These are phyloP conservation scores for Thermochaetoides thermophila DNA, from an alignment of 495 filamentous ascomycete genomes.

Conservation along the genomic window DNA sequence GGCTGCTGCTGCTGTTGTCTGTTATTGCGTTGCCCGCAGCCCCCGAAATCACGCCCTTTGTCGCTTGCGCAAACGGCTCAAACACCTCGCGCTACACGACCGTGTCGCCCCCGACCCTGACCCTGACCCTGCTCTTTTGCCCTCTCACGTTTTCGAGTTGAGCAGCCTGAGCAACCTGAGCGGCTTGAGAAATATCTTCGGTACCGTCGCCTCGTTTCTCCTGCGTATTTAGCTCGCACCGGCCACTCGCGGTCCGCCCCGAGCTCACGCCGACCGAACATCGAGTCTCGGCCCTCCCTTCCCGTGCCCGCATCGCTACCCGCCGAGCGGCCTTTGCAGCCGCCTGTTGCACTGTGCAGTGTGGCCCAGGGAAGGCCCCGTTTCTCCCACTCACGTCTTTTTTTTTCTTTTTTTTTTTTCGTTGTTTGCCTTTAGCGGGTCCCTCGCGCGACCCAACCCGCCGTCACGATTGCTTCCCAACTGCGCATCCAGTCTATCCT, in stretches of 20 bases:
- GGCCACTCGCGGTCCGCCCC: constrained; percentile 8
- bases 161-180: too few relatives aligned
- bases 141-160: background rate
- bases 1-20: constrained; percentile 3
- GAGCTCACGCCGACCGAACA: constrained; percentile 7
- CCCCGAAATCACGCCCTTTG: background rate
- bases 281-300: constrained; percentile 9
- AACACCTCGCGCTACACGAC: constrained; percentile 1
- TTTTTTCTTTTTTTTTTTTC: too few relatives aligned
- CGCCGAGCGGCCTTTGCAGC: constrained; percentile 15
- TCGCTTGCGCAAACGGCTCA: too few relatives aligned
- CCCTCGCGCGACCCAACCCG: constrained; percentile 21
- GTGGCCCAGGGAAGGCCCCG: constrained; percentile 13
- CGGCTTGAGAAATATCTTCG: too few relatives aligned
- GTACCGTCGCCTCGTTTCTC: background rate
- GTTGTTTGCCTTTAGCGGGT: constrained; percentile 12
- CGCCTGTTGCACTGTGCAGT: constrained; percentile 15
- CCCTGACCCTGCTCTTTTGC: constrained; percentile 4
- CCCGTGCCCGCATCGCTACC: constrained; percentile 13
- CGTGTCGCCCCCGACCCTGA: constrained; percentile 2
- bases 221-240: constrained; percentile 7
- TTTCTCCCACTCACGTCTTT: too few relatives aligned
- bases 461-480: constrained; percentile 36
- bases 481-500: constrained; percentile 35
- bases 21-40: background rate